phyloP scores from a whole-genome alignment of 768 basidiomycete genomes.

The Leccinum subtestaceum region DNA sequence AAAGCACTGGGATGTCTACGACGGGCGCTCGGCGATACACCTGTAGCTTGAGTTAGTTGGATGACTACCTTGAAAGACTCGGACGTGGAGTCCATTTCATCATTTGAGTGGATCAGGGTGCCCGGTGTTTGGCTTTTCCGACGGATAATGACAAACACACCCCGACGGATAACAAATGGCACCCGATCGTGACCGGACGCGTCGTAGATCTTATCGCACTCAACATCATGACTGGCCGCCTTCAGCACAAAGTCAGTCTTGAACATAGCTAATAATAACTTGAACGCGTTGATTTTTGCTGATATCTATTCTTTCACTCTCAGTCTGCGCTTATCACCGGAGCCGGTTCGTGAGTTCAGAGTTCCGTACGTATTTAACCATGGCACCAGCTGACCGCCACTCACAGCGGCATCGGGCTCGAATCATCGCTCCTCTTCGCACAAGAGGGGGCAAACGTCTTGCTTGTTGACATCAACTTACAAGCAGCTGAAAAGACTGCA shows the following conservation, averaged over 20 bases:
- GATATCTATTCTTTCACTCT: constrained; percentile 5
- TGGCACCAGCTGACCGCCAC: constrained; percentile 9
- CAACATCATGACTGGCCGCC: constrained; percentile 58
- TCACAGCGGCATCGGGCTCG: constrained; percentile 89
- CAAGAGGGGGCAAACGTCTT: constrained; percentile 91
- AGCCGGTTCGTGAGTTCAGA: constrained; percentile 71
- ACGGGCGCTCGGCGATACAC: not conserved
- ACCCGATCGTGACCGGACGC: not conserved
- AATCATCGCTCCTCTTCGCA: constrained; percentile 93
- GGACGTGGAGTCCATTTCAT: not conserved
- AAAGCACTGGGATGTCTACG: constrained; percentile 1
- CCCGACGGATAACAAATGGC: not conserved
- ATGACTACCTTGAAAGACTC: not conserved
- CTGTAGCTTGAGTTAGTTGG: not conserved
- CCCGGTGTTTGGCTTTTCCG: not conserved
- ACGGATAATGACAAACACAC: not conserved
- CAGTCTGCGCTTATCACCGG: constrained; percentile 84
- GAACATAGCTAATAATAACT: not conserved
- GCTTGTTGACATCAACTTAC: constrained; percentile 82
- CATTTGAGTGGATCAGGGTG: not conserved
- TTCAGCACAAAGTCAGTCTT: constrained; percentile 57
- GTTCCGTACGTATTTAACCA: not conserved
- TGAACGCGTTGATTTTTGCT: constrained; percentile 1
- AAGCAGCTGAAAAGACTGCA: constrained; percentile 66
- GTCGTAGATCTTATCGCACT: constrained; percentile 1